phyloP scores from a whole-genome alignment of 257 asterid species.

The Dorcoceras hygrometricum region DNA sequence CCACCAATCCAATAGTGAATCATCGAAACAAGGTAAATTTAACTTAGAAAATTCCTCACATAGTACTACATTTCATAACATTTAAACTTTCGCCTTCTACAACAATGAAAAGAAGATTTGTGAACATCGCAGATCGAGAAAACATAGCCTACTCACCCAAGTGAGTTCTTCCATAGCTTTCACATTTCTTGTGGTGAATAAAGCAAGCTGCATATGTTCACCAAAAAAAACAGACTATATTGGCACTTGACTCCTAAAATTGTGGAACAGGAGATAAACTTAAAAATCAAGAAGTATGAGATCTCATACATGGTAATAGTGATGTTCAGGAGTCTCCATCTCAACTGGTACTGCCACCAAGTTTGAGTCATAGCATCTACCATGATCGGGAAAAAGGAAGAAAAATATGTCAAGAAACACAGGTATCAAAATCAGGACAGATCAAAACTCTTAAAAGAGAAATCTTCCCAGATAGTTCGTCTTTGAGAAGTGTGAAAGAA shows the following conservation, averaged over 20 bases:
- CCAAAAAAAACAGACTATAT: not conserved
- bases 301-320: conserved; percentile 46
- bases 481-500: not conserved
- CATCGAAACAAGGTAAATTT: not conserved
- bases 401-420: conserved; percentile 4
- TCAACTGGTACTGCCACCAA: conserved; percentile 54
- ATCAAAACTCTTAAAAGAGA: not conserved
- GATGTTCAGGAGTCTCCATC: conserved; percentile 52
- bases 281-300: not conserved
- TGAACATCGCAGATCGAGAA: not conserved
- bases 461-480: not conserved
- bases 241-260: not conserved
- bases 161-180: conserved; percentile 58
- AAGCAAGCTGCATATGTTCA: conserved; percentile 41
- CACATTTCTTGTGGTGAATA: conserved; percentile 46
- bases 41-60: not conserved
- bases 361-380: conserved; percentile 48
- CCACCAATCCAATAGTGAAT: not conserved
- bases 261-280: not conserved
- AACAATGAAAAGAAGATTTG: not conserved
- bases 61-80: not conserved
- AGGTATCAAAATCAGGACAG: not conserved
- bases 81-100: not conserved
- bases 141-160: conserved; percentile 37
- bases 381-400: not conserved